These are phyloP conservation scores for Tulasnella sp. DNA, from an alignment of 768 basidiomycete species.

Conservation along the genomic window DNA sequence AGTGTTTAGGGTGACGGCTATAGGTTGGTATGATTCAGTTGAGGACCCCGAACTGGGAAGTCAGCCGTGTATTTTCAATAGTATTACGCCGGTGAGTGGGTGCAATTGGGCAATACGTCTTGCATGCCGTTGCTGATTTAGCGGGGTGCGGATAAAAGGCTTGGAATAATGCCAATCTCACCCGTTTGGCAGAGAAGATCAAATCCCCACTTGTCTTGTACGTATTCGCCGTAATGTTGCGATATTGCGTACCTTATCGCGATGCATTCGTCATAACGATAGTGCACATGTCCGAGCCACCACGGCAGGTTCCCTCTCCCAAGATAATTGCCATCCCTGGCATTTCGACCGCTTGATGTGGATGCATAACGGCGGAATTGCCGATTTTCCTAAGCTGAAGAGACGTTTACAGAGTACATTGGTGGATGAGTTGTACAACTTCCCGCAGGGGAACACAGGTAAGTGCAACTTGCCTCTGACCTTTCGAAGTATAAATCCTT, in stretches of 20 bases:
- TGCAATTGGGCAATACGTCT: not conserved
- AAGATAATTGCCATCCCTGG: slow-evolving; percentile 95
- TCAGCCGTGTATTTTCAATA: slow-evolving; percentile 93
- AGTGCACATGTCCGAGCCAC: slow-evolving; percentile 87
- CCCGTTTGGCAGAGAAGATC: slow-evolving; percentile 92
- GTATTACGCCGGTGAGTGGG: slow-evolving; percentile 71
- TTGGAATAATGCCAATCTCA: slow-evolving; percentile 92
- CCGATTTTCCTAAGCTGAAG: slow-evolving; percentile 70
- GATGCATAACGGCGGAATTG: slow-evolving; percentile 96
- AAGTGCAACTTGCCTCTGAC: not conserved
- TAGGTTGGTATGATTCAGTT: slow-evolving; percentile 90
- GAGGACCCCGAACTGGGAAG: slow-evolving; percentile 70
- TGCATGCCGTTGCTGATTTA: not conserved
- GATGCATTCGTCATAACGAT: not conserved
- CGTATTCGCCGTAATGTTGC: slow-evolving; percentile 24
- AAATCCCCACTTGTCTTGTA: slow-evolving; percentile 92
- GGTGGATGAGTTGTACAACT: slow-evolving; percentile 72
- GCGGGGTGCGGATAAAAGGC: slow-evolving; percentile 38
- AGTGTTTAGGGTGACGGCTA: not conserved
- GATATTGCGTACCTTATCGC: slow-evolving; percentile 22
- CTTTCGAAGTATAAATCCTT: not conserved
- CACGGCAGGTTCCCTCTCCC: slow-evolving; percentile 79
- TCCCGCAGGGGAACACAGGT: slow-evolving; percentile 91
- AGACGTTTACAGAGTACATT: slow-evolving; percentile 62
- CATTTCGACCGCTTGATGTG: slow-evolving; percentile 88